Evolutionary conservation across 2,329 filamentous ascomycete genomes (phyloP), one percentile per base, ranked within the genome.

Genomic region (Neurospora crassa): DNA sequence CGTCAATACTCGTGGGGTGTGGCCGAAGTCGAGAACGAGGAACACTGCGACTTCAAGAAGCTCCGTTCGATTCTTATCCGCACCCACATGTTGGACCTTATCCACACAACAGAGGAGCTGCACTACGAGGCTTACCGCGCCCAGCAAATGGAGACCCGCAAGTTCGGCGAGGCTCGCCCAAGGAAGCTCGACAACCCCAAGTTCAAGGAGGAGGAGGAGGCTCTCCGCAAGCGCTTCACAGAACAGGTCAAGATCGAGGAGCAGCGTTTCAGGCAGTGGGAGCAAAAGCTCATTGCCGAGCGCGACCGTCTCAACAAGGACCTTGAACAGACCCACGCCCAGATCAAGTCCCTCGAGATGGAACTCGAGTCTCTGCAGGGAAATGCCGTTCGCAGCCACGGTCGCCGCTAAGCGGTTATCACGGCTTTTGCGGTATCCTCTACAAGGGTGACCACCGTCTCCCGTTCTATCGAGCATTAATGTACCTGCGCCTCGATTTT

Each of bases 1-100:
- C 94, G 96, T 75, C 96, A 99, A 84, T 99, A 99, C 85, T 93
- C 94, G 71, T 99, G 96, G 96, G 96, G 96, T 87, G 96, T 99
- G 78, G 96, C 96, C 74, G 96, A 99, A 84, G 96, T 99, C 69
- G 96, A 99, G 88, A 99, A 99, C 81, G 96, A 99, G 85, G 96
- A 99, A 81, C 96, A 99, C 88, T 99, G 96, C 85, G 96, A 99
- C 84, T 99, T 99, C 88, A 99, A 99, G 92, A 99, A 99, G 88
- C 92, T 99, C 75, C 94, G 96, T 79, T 97, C 95, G 68, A 98
- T 99, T 79, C 88, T 99, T 76, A 98, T 99, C 86, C 93, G 96
- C 83, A 97, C 95, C 69, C 96, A 99, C 87, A 99, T 99, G 96
- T 90, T 99, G 79, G 96, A 99, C 82, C 92, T 99, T 75, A 99